Conservation (phyloP, 2,329 filamentous ascomycete species). For the Talaromyces funiculosus region DNA sequence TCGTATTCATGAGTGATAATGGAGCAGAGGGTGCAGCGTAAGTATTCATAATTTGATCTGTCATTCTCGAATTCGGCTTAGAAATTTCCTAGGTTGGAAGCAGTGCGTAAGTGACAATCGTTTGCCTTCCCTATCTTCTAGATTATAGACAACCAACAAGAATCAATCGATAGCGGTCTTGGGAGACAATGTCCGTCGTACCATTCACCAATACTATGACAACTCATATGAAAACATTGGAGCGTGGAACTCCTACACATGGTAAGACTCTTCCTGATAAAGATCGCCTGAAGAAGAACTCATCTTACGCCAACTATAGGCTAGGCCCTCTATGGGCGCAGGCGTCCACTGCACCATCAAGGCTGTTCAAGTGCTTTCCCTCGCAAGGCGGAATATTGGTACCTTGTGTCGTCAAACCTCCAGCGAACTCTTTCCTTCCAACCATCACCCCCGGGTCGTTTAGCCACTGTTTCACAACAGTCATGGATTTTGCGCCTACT, state of each 20-base stretch:
- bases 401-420: conserved; percentile 21
- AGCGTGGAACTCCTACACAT: conserved; percentile 28
- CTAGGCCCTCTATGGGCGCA: conserved; percentile 30
- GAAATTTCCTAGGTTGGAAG: conserved; percentile 10
- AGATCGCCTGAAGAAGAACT: not conserved
- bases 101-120: conserved; percentile 17
- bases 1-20: conserved; percentile 49
- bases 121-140: too few species aligned
- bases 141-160: too few species aligned
- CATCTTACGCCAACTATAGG: not conserved
- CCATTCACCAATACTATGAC: conserved; percentile 34
- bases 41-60: conserved; percentile 13
- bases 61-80: conserved; percentile 1
- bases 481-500: conserved; percentile 18
- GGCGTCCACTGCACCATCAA: conserved; percentile 22
- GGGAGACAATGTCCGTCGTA: conserved; percentile 24
- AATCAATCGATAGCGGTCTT: conserved; percentile 26
- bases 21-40: conserved; percentile 44
- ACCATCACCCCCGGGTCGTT: conserved; percentile 13
- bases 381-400: conserved; percentile 25
- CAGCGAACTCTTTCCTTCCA: conserved; percentile 6
- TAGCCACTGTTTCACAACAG: conserved; percentile 20
- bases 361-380: conserved; percentile 24
- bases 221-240: conserved; percentile 35
- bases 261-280: too few species aligned